Evolutionary conservation across 805 yeast genomes (phyloP).

Genomic region (Yamadazyma takamatsuzukensis): DNA sequence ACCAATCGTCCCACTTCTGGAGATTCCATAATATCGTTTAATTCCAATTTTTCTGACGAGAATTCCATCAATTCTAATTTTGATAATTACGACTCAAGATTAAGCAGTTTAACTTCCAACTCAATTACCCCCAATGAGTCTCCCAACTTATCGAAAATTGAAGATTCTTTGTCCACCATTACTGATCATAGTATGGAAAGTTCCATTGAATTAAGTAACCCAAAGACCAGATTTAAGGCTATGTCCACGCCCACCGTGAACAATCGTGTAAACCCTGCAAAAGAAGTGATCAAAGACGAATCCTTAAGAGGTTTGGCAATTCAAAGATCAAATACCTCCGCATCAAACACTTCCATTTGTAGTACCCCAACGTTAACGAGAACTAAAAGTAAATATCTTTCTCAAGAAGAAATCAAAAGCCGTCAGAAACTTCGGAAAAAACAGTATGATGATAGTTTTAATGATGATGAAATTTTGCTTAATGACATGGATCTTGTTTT

Average conservation of each 20-base stretch:
- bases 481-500: slow-evolving; percentile 39
- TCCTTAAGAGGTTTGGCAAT: too few species aligned
- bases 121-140: slow-evolving; percentile 17
- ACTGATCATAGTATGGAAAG: too few species aligned
- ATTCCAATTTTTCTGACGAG: slow-evolving; percentile 33
- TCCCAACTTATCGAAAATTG: slow-evolving; percentile 13
- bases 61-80: slow-evolving; percentile 27
- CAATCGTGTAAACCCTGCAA: too few species aligned
- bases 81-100: slow-evolving; percentile 32
- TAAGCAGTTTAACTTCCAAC: slow-evolving; percentile 32
- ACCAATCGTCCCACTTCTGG: slow-evolving; percentile 30
- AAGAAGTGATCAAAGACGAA: too few species aligned
- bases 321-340: not conserved
- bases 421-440: slow-evolving; percentile 35
- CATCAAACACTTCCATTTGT: too few species aligned
- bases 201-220: too few species aligned
- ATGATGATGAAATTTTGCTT: slow-evolving; percentile 36
- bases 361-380: slow-evolving; percentile 21
- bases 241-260: too few species aligned
- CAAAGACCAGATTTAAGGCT: too few species aligned
- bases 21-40: slow-evolving; percentile 29
- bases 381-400: slow-evolving; percentile 31
- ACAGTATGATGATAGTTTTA: slow-evolving; percentile 38
- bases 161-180: slow-evolving; percentile 13
- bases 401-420: slow-evolving; percentile 35